Base-by-base conservation (phyloP, 768 basidiomycete species). In the Rhodotorula paludigena region DNA sequence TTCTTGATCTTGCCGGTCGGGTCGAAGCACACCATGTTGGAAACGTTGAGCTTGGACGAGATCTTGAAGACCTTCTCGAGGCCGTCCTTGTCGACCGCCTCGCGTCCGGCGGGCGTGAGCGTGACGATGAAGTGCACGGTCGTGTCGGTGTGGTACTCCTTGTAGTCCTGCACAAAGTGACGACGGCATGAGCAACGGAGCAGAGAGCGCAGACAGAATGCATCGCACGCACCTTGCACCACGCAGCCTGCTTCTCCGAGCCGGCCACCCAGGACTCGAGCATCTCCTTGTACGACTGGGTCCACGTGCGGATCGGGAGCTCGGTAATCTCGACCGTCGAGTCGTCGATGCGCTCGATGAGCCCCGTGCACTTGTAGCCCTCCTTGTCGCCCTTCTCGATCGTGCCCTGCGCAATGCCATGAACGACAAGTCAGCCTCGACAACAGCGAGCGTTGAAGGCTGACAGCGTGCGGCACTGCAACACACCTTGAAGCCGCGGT, bases 11-110 rank as follows among this genome's bases (percentile, higher is more conserved):
- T 96, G 73, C 90, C 88, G 25, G 93, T 89, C 67, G 89, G 84
- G 79, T 99, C 94, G 78, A 99, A 99, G 79, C 91, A 92, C 25
- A 98, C 96, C 96, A 99, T 98, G 81, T 99, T 99, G 77, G 85
- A 84, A 23, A 91, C 96, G 78, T 83, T 88, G 78, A 99, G 80
- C 78, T 92, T 89, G 54, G 83, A 79, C 21, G 85, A 85, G 68
- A 97, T 81, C 79, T 92, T 94, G 86, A 99, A 97, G 77, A 85
- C 89, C 78, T 96, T 93, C 39, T 86, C 74, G 39, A 99, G 80
- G 6, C 94, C 94, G 76, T 96, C 90, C 68, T 84, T 83, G 77
- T 94, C 91, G 5, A 92, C 92, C 78, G 89, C 89, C 72, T 89
- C 84, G 71, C 96, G 83, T 66, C 87, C 87, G 70, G 87, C 88